Evolutionary conservation across 192 early-diverging fungal genomes (phyloP).

Genomic region (Lobosporangium transversale): DNA sequence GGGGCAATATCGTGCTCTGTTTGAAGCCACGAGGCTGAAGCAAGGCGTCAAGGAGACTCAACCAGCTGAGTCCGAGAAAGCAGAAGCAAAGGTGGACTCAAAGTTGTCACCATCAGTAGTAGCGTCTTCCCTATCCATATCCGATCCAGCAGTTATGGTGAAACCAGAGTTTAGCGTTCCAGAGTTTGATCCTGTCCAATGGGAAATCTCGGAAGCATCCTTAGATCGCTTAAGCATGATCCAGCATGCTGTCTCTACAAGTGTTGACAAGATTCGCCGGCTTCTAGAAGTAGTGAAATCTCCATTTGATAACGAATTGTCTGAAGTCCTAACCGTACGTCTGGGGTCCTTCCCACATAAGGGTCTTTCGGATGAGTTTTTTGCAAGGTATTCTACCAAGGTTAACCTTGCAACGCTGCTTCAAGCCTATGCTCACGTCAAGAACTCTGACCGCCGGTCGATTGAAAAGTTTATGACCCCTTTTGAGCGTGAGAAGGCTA

Average conservation of each 20-base stretch:
- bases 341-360: constrained; percentile 1
- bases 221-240: constrained; percentile 25
- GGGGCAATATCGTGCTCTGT: constrained; percentile 13
- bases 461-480: constrained; percentile 42
- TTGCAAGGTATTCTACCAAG: constrained; percentile 37
- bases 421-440: constrained; percentile 51
- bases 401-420: constrained; percentile 45
- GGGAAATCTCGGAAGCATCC: constrained; percentile 18
- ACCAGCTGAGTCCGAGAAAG: too few relatives aligned
- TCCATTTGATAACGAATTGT: constrained; percentile 6
- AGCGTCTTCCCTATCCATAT: constrained; percentile 4
- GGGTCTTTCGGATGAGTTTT: constrained; percentile 31
- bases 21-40: neutral
- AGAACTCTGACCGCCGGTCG: constrained; percentile 47
- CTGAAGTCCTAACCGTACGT: neutral
- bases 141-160: neutral
- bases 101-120: neutral
- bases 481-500: constrained; percentile 13
- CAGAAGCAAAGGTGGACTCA: neutral
- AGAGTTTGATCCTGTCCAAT: constrained; percentile 15
- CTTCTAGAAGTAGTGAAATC: constrained; percentile 31
- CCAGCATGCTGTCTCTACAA: constrained; percentile 14
- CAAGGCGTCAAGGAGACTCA: constrained; percentile 13
- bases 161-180: constrained; percentile 29
- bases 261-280: constrained; percentile 46